Evolutionary conservation across 306 rosid genomes (phyloP), one percentile per base, ranked within the genome.

Genomic region (Gastrolobium villosum): DNA sequence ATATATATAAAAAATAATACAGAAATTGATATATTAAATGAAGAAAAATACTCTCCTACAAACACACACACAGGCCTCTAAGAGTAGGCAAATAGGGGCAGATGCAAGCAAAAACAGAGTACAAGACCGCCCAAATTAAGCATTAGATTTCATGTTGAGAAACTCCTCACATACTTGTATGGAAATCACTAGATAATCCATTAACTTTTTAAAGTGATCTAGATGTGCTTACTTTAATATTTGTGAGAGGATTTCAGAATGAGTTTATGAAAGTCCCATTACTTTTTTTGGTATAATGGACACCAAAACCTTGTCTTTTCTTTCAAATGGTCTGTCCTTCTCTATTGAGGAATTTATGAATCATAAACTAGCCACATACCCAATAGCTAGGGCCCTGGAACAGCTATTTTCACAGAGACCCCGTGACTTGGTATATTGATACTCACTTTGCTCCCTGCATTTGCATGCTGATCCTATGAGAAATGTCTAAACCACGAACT

Each of bases 381-480:
- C 26, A 3, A 70, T 82, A 54, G 20, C 6, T 46, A 70, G 66
- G 77, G 53, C 44, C 63, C 69, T 39, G 34, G 55, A 41, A 3
- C 49, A 35, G 7, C 44, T 39, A 34, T 48, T 72, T 55, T 65
- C 82, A 77, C 64, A 49, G 40, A 32, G 32, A 10, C 61, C 87
- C 64, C 84, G 87, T 87, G 87, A 83, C 74, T 61, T 49, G 1
- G 7, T 49, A 28, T 36, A 63, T 50, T 44, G 54, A 7, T 46
- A 50, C 11, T 43, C 13, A 9, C 35, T 3, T 15, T 72, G 10
- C 39, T 70, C 60, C 4, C 3, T 6, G 46, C 57, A 9, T 9
- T 48, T 50, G 28, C 72, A 37, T 75, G 63, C 31, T 15, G 5
- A 20, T 75, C 37, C 7, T 61, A 30, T 32, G 7, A 54, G 14